phyloP scores from a whole-genome alignment of 1,284 basidiomycete species.

The Sporisorium reilianum region DNA sequence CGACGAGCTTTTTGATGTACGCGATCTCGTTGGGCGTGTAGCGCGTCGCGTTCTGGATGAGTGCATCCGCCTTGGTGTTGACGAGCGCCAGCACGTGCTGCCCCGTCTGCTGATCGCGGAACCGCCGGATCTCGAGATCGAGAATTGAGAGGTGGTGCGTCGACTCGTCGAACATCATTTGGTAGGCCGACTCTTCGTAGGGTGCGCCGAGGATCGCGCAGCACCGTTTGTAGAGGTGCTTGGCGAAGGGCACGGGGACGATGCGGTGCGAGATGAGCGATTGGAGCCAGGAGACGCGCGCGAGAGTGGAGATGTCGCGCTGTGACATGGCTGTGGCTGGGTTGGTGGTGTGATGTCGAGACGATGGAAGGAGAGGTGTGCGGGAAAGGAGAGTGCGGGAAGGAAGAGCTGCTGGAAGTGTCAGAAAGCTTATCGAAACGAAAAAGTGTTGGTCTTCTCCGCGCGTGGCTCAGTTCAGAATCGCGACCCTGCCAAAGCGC shows the following conservation, averaged over 20 bases:
- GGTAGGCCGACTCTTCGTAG: constrained; percentile 28
- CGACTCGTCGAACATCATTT: constrained; percentile 27
- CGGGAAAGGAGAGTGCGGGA: not conserved
- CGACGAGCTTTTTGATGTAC: constrained; percentile 71
- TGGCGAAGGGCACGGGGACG: constrained; percentile 41
- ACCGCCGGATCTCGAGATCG: constrained; percentile 56
- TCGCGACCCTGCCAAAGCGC: not conserved
- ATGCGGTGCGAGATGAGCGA: constrained; percentile 51
- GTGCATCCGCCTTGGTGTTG: constrained; percentile 57
- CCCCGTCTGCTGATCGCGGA: constrained; percentile 47
- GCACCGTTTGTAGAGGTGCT: constrained; percentile 40
- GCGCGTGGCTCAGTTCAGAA: constrained; percentile 1
- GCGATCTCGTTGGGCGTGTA: constrained; percentile 57
- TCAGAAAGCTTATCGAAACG: constrained; percentile 10
- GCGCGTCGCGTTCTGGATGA: constrained; percentile 59
- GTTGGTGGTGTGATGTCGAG: not conserved
- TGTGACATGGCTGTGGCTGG: constrained; percentile 12
- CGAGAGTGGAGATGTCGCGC: constrained; percentile 8
- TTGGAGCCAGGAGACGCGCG: constrained; percentile 45
- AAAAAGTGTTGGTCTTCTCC: constrained; percentile 32
- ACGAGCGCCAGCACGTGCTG: constrained; percentile 48
- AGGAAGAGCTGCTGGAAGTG: not conserved
- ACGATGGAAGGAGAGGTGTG: not conserved
- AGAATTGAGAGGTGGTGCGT: constrained; percentile 30
- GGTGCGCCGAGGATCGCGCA: constrained; percentile 17